Base-by-base conservation (phyloP, 129 eudicot genomes). In the sunflower (Helianthus annuus) region DNA sequence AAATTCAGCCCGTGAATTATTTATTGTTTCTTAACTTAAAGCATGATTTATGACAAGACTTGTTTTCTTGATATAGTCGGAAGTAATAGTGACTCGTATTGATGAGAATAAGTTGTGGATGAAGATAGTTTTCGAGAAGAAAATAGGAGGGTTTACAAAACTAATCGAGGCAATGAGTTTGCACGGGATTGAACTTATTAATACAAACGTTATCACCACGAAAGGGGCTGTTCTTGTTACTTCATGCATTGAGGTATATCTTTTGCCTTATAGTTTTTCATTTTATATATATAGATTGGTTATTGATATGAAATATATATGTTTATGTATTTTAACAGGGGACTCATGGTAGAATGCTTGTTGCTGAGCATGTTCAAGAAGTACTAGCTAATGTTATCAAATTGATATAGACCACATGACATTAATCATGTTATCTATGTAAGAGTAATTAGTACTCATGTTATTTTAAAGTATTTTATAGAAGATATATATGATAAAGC, bases 151-250 rank as follows among this genome's bases (percentile, higher is more conserved):
- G 22, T 70, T 90, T 38, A 79, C 85, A 12, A 85, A 81, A 68
- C 32, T 90, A 61, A 68, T 85, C 38, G 89, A 87, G 78, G 91
- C 89, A 44, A 79, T 87, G 68, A 83, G 68, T 48, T 68, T 60
- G 53, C 84, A 81, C 2, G 91, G 91, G 32, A 72, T 83, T 73
- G 85, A 83, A 46, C 77, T 79, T 52, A 83, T 53, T 70, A 88
- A 85, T 71, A 81, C 75, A 13, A 81, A 78, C 48, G 81, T 83
- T 64, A 89, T 91, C 36, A 82, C 95, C 69, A 81, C 82, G 6
- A 85, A 80, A 68, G 98, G 95, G 75, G 96, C 88, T 0, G 51
- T 82, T 76, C 91, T 89, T 70, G 72, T 92, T 34, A 87, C 86
- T 71, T 81, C 89, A 9, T 76, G 81, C 55, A 56, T 80, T 10